Evolutionary conservation across 2,329 filamentous ascomycete species (phyloP), one percentile per base, ranked within the genome.

Genomic region (Madurella fahalii): DNA sequence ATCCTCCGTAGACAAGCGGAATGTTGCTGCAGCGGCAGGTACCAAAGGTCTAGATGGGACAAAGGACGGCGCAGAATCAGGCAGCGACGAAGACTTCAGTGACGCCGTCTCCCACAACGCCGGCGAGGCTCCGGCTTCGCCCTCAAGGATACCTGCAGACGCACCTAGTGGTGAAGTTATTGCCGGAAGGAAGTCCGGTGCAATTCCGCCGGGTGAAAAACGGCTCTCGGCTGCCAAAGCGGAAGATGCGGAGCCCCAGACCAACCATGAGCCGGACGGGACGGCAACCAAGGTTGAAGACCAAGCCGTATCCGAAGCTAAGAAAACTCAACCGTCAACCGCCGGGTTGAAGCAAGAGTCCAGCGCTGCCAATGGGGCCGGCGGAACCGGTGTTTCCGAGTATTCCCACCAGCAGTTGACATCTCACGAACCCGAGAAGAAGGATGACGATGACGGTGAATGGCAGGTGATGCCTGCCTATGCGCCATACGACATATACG

Each of bases 401-500:
- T 97, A 89, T 78, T 97, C 94, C 1, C 93, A 99, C 68, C 91
- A 96, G 71, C 84, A 86, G 61, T 73, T 91, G 47, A 80, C 84
- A 9, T 74, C 79, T 15, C 77, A 83, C 58, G 77, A 80, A 40
- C 74, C 82, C 12, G 72, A 79, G 12, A 74, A 80, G 44, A 74
- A 77, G 12, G 71, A 80, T 2, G 75, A 81, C 11, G 83, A 83
- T 5, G 87, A 87, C n/a, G 85, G 75, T 1, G 83, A 79, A 49
- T 99, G 94, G 94, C 90, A 96, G 73, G 82, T 84, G 2, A 99
- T 99, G 94, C 94, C 93, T 1, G 85, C 94, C 1, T 90, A 92
- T 66, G 94, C 92, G 8, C 87, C 87, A 39, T 95, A 94, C 68
- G 93, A 97, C 71, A 88, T 96, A 62, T 99, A 97, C 70, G 90